phyloP scores from a whole-genome alignment of 441 rosid species.

The Metrosideros polymorpha region DNA sequence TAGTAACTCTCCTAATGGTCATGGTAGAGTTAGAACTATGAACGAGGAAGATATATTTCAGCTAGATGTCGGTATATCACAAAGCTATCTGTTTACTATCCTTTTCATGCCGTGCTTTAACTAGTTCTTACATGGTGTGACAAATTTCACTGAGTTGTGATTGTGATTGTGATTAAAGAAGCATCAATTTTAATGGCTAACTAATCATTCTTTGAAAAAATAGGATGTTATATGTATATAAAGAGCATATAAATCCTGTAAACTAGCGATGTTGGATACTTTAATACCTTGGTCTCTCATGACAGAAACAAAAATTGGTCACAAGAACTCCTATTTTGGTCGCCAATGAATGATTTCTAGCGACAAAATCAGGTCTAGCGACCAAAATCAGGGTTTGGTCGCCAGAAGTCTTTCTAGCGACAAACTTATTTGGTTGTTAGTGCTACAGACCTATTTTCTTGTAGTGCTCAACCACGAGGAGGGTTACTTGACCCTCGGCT shows the following conservation, averaged over 20 bases:
- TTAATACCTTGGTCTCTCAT: background rate
- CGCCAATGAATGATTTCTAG: background rate
- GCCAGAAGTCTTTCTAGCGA: too few species aligned
- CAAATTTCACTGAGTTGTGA: background rate
- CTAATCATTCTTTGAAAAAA: background rate
- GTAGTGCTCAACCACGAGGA: background rate
- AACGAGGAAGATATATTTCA: background rate
- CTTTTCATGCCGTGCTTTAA: background rate
- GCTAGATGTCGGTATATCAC: background rate
- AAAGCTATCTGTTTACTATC: background rate
- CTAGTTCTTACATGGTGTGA: background rate
- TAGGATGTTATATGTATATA: background rate
- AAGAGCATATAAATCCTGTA: background rate
- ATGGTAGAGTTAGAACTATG: background rate
- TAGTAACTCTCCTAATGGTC: background rate
- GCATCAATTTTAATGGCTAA: background rate
- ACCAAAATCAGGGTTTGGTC: background rate
- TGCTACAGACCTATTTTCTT: background rate
- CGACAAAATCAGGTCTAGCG: background rate
- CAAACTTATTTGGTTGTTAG: too few species aligned
- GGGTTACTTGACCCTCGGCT: too few species aligned
- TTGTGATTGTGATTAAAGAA: background rate
- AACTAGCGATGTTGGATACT: background rate
- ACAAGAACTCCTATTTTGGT: background rate
- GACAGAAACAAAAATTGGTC: background rate